Evolutionary conservation across 2,329 filamentous ascomycete species (phyloP).

Genomic region (Phaeosphaeriaceae sp.): DNA sequence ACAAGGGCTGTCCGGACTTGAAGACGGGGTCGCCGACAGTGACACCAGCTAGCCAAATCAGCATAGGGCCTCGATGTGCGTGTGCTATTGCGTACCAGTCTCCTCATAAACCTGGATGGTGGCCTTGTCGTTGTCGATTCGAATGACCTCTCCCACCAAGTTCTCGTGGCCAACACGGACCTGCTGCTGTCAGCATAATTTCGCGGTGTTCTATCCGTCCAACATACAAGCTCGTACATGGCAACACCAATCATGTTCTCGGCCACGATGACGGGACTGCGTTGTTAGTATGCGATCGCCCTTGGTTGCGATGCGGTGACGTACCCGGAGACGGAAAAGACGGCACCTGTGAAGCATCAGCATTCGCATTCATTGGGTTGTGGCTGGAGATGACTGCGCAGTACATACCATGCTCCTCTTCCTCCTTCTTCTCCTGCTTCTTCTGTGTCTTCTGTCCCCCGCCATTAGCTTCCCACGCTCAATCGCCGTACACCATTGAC

Average conservation of each 20-base stretch:
- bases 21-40: constrained; percentile 92
- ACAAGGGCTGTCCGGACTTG: constrained; percentile 92
- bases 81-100: constrained; percentile 70
- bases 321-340: constrained; percentile 75
- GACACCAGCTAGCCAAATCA: constrained; percentile 76
- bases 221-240: constrained; percentile 95
- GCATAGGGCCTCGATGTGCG: constrained; percentile 3
- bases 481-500: background rate
- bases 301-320: constrained; percentile 29
- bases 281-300: constrained; percentile 32
- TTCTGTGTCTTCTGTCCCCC: constrained; percentile 42
- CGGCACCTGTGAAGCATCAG: constrained; percentile 55
- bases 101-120: constrained; percentile 99
- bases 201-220: background rate
- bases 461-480: constrained; percentile 25
- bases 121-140: constrained; percentile 92
- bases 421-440: constrained; percentile 45
- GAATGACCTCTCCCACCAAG: constrained; percentile 96
- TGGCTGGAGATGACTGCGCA: background rate
- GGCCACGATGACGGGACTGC: constrained; percentile 87
- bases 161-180: constrained; percentile 91
- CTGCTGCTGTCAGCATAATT: constrained; percentile 53
- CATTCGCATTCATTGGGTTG: background rate
- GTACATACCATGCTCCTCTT: constrained; percentile 63
- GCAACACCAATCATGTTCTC: constrained; percentile 99